These are phyloP conservation scores for Irpex rosettiformis DNA, from an alignment of 1,284 basidiomycete species.

Conservation along the genomic window DNA sequence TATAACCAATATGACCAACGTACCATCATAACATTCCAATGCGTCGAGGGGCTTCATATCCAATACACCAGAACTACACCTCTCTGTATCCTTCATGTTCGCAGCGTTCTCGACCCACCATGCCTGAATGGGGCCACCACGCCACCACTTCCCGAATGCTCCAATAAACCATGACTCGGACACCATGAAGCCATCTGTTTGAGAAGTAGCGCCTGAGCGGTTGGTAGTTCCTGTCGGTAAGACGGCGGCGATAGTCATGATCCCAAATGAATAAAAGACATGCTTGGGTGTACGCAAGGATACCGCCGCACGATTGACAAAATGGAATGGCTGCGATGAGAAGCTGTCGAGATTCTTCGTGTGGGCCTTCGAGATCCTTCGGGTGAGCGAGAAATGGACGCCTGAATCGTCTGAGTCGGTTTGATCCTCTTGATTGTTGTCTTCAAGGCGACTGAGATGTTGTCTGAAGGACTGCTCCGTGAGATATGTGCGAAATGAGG, in stretches of 20 bases:
- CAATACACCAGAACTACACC: constrained; percentile 70
- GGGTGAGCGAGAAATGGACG: constrained; percentile 33
- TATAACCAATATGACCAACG: no score
- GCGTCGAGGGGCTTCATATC: constrained; percentile 68
- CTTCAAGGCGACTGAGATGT: constrained; percentile 86
- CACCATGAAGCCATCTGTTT: constrained; percentile 38
- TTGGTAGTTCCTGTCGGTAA: constrained; percentile 42
- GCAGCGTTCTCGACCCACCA: constrained; percentile 67
- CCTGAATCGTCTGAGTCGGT: constrained; percentile 32
- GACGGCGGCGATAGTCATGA: constrained; percentile 84
- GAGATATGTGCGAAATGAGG: constrained; percentile 89
- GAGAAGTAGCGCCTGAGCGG: constrained; percentile 26
- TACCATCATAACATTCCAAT: constrained; percentile 60
- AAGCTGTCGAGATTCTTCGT: constrained; percentile 13
- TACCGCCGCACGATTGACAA: constrained; percentile 87
- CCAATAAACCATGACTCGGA: constrained; percentile 85
- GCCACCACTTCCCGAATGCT: constrained; percentile 86
- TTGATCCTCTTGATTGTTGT: constrained; percentile 50
- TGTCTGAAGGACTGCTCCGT: constrained; percentile 95
- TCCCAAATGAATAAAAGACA: constrained; percentile 77
- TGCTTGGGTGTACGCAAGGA: constrained; percentile 93
- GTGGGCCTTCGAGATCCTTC: constrained; percentile 13
- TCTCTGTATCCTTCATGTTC: constrained; percentile 65
- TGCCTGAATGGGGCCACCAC: constrained; percentile 66
- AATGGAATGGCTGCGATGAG: constrained; percentile 68